phyloP scores from a whole-genome alignment of 176 grass and related monocot genomes.

The Rhynchospora tenuis region DNA sequence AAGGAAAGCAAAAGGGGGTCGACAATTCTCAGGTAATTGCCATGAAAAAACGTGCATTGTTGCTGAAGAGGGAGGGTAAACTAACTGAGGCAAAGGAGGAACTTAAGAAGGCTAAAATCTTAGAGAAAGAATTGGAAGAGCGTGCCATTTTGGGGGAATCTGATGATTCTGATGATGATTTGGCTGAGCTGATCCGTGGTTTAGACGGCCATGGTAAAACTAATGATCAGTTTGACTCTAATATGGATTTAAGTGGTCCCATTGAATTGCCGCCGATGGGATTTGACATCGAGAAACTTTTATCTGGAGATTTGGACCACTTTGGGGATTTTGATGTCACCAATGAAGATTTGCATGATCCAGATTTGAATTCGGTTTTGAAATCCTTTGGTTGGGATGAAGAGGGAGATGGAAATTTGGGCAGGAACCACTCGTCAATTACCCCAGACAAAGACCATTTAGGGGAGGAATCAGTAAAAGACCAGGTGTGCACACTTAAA shows the following conservation, averaged over 20 bases:
- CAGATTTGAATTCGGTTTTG: conserved; percentile 65
- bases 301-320: conserved; percentile 15
- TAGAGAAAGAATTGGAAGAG: conserved; percentile 91
- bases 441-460: not conserved
- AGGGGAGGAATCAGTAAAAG: conserved; percentile 37
- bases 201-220: conserved; percentile 69
- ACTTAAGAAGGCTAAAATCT: conserved; percentile 92
- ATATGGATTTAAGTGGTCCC: conserved; percentile 10
- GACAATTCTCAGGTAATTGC: conserved; percentile 84
- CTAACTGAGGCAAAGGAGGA: conserved; percentile 94
- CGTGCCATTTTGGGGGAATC: conserved; percentile 78
- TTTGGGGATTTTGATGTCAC: conserved; percentile 77
- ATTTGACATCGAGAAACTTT: conserved; percentile 16
- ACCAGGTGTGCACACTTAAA: conserved; percentile 71
- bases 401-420: conserved; percentile 35
- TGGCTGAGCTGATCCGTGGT: conserved; percentile 55
- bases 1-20: conserved; percentile 40
- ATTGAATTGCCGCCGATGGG: not conserved
- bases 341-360: conserved; percentile 77
- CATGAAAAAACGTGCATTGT: conserved; percentile 74
- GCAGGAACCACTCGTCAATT: conserved; percentile 14
- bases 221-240: conserved; percentile 42
- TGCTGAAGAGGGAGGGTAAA: conserved; percentile 80
- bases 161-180: conserved; percentile 86
- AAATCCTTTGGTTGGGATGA: conserved; percentile 88